phyloP scores from a whole-genome alignment of 805 yeast genomes.

The Saccharomycopsis microspora region DNA sequence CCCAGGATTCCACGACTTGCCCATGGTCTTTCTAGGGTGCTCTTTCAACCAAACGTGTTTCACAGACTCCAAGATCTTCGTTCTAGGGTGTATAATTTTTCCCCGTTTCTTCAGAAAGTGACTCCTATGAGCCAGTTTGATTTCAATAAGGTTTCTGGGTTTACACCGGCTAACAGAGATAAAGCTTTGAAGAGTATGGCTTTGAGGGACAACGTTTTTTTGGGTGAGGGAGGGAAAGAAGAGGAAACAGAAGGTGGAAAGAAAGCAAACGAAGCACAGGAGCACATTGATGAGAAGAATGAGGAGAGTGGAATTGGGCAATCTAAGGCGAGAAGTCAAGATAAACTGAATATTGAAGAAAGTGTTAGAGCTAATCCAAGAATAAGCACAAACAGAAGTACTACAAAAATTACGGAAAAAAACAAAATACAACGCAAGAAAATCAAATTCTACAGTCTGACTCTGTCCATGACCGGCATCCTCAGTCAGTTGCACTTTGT shows the following conservation, averaged over 20 bases:
- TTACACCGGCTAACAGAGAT: slow-evolving; percentile 63
- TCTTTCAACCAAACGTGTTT: slow-evolving; percentile 66
- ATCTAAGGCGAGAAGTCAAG: not conserved
- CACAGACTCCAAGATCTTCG: slow-evolving; percentile 73
- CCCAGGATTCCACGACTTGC: slow-evolving; percentile 37
- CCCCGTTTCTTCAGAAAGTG: slow-evolving; percentile 45
- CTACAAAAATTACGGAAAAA: not conserved
- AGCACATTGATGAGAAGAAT: not conserved
- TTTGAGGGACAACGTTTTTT: slow-evolving; percentile 16
- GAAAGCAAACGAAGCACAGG: not conserved
- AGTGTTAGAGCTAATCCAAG: too few relatives aligned
- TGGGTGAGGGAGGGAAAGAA: not conserved
- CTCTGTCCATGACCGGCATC: slow-evolving; percentile 76
- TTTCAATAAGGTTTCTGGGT: slow-evolving; percentile 42
- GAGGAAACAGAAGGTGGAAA: not conserved
- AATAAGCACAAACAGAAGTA: too few relatives aligned
- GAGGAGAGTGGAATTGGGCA: not conserved
- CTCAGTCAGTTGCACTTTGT: slow-evolving; percentile 66
- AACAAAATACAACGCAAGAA: slow-evolving; percentile 1
- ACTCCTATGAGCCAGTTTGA: slow-evolving; percentile 58
- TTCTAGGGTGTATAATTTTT: slow-evolving; percentile 60
- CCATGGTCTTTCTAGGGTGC: slow-evolving; percentile 57
- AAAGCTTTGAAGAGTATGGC: slow-evolving; percentile 38
- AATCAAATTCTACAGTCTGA: slow-evolving; percentile 56
- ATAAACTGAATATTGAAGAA: too few relatives aligned